phyloP scores from a whole-genome alignment of 1,139 yeast species.

The Zygosaccharomyces sapae region DNA sequence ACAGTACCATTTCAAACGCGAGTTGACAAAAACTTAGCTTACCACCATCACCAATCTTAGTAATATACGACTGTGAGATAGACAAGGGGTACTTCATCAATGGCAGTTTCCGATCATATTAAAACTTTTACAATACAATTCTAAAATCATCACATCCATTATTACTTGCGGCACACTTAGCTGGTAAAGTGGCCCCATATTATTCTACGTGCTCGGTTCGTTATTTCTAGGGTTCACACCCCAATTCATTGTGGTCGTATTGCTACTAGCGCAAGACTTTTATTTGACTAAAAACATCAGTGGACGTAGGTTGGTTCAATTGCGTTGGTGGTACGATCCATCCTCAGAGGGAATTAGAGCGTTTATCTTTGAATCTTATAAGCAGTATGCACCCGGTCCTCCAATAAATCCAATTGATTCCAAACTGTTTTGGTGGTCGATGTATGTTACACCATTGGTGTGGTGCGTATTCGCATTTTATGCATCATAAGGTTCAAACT shows the following conservation, averaged over 20 bases:
- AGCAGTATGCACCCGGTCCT: constrained; percentile 32
- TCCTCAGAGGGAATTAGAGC: constrained; percentile 36
- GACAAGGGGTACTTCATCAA: no score
- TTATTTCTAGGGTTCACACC: constrained; percentile 35
- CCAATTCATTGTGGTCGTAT: constrained; percentile 68
- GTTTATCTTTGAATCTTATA: constrained; percentile 35
- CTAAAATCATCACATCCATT: constrained; percentile 36
- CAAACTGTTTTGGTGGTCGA: constrained; percentile 76
- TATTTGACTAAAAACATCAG: constrained; percentile 91
- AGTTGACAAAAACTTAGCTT: background rate
- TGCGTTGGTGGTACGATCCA: constrained; percentile 89
- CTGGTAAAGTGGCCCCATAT: constrained; percentile 33
- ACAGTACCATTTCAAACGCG: background rate
- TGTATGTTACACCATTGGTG: constrained; percentile 67
- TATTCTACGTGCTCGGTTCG: constrained; percentile 34
- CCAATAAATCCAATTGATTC: constrained; percentile 90
- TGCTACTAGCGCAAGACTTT: constrained; percentile 81
- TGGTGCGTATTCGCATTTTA: constrained; percentile 74
- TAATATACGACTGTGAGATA: no score
- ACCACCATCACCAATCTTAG: background rate
- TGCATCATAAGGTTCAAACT: constrained; percentile 76
- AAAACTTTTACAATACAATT: constrained; percentile 35
- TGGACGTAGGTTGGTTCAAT: constrained; percentile 84
- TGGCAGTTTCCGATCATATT: constrained; percentile 29
- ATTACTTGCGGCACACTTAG: constrained; percentile 29